Evolutionary conservation across 2,329 filamentous ascomycete genomes (phyloP).

Genomic region (Phyllosticta citribraziliensis): DNA sequence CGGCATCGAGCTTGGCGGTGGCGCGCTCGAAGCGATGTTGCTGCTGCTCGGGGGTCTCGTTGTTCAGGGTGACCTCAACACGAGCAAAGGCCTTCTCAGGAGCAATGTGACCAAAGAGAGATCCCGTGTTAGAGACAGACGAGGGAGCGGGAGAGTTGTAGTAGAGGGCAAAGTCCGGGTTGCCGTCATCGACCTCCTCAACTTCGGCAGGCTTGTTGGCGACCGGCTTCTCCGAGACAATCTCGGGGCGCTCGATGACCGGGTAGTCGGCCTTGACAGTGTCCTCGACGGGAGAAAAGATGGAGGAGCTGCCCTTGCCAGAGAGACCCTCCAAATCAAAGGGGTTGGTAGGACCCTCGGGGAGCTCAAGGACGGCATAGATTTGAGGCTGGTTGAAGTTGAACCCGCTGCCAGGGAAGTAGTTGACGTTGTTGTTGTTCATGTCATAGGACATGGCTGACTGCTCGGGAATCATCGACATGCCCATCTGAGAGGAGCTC

Average conservation of each 20-base stretch:
- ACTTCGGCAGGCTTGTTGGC: constrained; percentile 27
- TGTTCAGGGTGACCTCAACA: constrained; percentile 53
- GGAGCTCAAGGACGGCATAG: constrained; percentile 63
- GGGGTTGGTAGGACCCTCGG: constrained; percentile 52
- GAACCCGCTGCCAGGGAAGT: constrained; percentile 43
- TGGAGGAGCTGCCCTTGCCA: constrained; percentile 49
- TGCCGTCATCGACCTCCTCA: constrained; percentile 54
- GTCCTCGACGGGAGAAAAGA: constrained; percentile 17
- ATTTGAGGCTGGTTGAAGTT: constrained; percentile 52
- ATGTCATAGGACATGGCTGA: constrained; percentile 50
- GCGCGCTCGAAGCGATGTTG: constrained; percentile 26
- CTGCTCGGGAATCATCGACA: constrained; percentile 73
- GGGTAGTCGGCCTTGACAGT: constrained; percentile 41
- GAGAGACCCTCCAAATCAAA: constrained; percentile 53
- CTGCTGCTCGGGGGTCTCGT: constrained; percentile 27
- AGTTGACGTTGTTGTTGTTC: constrained; percentile 43
- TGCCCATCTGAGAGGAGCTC: constrained; percentile 52
- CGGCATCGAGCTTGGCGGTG: constrained; percentile 25
- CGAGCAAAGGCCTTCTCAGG: constrained; percentile 55
- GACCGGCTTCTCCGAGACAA: constrained; percentile 17
- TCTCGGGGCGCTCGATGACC: constrained; percentile 33
- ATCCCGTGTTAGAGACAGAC: constrained; percentile 22
- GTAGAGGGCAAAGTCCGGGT: constrained; percentile 54
- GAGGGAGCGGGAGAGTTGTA: constrained; percentile 31
- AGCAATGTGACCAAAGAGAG: constrained; percentile 29